Base-by-base conservation (phyloP, 108 stramenopile species). In the Mediolabrus comicus region DNA sequence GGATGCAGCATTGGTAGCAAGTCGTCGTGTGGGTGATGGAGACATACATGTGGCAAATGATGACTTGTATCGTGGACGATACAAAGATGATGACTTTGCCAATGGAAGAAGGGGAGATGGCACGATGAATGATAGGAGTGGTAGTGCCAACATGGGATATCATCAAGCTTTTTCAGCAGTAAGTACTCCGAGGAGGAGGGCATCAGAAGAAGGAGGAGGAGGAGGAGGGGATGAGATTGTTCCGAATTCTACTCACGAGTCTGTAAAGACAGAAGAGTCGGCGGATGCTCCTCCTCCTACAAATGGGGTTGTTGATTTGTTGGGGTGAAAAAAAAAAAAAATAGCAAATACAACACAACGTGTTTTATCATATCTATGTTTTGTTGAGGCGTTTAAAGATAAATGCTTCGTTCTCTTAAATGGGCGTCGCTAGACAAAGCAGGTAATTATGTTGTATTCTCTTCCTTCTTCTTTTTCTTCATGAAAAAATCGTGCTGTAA, bases 401-500 rank as follows among this genome's bases (percentile, higher is more conserved):
- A n/a, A n/a, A n/a, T n/a, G n/a, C n/a, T n/a, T n/a, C n/a, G n/a
- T n/a, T n/a, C n/a, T n/a, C n/a, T n/a, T n/a, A n/a, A n/a, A n/a
- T n/a, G n/a, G n/a, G n/a, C n/a, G n/a, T n/a, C n/a, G n/a, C n/a
- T n/a, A n/a, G n/a, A n/a, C n/a, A n/a, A n/a, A n/a, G n/a, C n/a
- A n/a, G n/a, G n/a, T n/a, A n/a, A n/a, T n/a, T n/a, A n/a, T n/a
- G n/a, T n/a, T 39, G 17, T 41, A 43, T 56, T 68, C 33, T 56
- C 71, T 29, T 54, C 65, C 58, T 79, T 79, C 66, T 59, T 73
- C 53, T 65, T 80, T 31, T 79, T 82, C 62, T 82, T 82, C 65
- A 58, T 53, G 55, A 91, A 80, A 57, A 92, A 92, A 11, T 84
- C 86, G 64, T 92, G 90, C 58, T 69, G 49, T 26, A 92, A 61